Conservation (phyloP, 345 rosid species). For the Garcia nutans region DNA sequence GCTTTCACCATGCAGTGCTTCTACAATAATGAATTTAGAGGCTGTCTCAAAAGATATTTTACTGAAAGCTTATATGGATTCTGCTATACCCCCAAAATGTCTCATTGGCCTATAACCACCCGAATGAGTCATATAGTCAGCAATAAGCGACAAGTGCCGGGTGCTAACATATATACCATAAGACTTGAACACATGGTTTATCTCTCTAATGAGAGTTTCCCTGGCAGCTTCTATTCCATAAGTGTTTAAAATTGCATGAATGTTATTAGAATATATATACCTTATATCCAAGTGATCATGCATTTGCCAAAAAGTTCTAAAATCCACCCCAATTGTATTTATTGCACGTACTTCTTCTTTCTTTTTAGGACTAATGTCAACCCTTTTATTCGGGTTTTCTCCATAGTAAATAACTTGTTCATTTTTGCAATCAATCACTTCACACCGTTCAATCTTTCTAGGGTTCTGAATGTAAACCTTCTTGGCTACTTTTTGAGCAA, state of each 20-base stretch:
- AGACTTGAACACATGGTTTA: constrained; percentile 77
- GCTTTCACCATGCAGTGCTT: constrained; percentile 62
- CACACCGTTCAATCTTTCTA: constrained; percentile 67
- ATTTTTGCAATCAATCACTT: constrained; percentile 56
- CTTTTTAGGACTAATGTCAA: constrained; percentile 43
- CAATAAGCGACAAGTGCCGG: constrained; percentile 76
- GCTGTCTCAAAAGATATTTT: constrained; percentile 97
- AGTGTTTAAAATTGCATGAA: constrained; percentile 69
- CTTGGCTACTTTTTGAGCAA: constrained; percentile 79
- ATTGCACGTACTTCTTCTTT: constrained; percentile 72
- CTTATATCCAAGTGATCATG: constrained; percentile 72
- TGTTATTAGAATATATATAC: constrained; percentile 74
- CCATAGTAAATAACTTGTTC: constrained; percentile 81
- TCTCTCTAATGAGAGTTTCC: constrained; percentile 80
- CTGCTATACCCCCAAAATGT: constrained; percentile 83
- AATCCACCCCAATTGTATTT: constrained; percentile 73
- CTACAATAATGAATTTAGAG: constrained; percentile 83
- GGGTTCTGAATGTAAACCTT: constrained; percentile 79
- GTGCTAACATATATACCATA: constrained; percentile 76
- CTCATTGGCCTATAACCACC: constrained; percentile 92
- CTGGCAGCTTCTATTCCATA: constrained; percentile 98
- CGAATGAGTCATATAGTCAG: constrained; percentile 87
- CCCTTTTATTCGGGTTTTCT: constrained; percentile 67
- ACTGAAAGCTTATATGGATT: constrained; percentile 71
- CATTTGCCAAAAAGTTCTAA: constrained; percentile 43